These are phyloP conservation scores for Lactarius tabidus DNA, from an alignment of 768 basidiomycete genomes.

Conservation along the genomic window DNA sequence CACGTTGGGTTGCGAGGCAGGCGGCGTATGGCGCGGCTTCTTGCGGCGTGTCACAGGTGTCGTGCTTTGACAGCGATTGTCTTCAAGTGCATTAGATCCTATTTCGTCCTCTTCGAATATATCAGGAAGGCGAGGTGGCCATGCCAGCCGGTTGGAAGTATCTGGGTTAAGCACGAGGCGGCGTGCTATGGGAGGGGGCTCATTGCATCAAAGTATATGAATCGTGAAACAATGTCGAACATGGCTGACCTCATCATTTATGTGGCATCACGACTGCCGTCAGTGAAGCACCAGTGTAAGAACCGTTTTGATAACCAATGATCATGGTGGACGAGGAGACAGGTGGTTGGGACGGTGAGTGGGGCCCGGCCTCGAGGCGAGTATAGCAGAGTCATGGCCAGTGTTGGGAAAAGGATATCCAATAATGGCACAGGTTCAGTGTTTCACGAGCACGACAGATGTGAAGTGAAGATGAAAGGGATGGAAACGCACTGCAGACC, in stretches of 20 bases:
- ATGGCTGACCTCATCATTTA: neutral
- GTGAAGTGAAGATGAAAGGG: too few species aligned
- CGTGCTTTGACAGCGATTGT: conserved; percentile 38
- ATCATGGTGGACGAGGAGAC: too few species aligned
- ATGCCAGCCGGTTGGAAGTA: conserved; percentile 53
- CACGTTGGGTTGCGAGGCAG: conserved; percentile 40
- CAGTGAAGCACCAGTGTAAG: too few species aligned
- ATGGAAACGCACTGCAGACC: too few species aligned
- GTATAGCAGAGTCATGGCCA: neutral
- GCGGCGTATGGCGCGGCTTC: conserved; percentile 40
- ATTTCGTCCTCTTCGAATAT: conserved; percentile 34
- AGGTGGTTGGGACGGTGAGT: too few species aligned
- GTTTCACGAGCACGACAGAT: too few species aligned
- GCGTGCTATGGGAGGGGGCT: conserved; percentile 38
- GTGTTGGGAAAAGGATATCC: neutral
- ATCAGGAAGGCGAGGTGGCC: conserved; percentile 47
- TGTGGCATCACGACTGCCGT: too few species aligned
- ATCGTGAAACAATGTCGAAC: conserved; percentile 22
- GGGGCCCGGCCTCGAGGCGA: too few species aligned
- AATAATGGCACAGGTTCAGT: too few species aligned
- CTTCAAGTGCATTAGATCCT: conserved; percentile 35
- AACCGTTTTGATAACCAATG: too few species aligned
- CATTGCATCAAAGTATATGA: conserved; percentile 35
- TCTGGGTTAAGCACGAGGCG: conserved; percentile 44
- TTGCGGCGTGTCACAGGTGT: too few species aligned